Percentiles rank a stretch among this genome's conserved stretches.
These are phyloP conservation scores for Brassica juncea DNA, from an alignment of 345 rosid species.

Conservation along the genomic window DNA sequence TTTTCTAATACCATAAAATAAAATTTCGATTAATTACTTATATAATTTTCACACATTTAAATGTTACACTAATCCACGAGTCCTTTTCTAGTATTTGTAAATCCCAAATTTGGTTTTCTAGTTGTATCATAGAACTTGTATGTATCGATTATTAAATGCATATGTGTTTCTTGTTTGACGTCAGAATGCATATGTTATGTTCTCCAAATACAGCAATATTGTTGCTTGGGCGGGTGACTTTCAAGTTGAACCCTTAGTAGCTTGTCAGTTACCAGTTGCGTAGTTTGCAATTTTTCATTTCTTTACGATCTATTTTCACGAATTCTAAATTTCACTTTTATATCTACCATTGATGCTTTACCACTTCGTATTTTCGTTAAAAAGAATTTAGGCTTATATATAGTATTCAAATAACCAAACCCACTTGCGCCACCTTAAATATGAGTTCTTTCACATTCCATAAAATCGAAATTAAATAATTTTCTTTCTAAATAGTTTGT, in stretches of 20 bases:
- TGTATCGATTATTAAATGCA: neutral
- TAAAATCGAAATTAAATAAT: neutral
- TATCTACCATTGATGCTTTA: neutral
- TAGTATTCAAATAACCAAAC: neutral
- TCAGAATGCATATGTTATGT: neutral
- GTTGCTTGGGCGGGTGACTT: conserved; percentile 25
- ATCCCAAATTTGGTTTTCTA: neutral
- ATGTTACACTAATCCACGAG: neutral
- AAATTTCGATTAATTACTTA: neutral
- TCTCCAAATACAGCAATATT: conserved; percentile 4
- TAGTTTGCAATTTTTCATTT: conserved; percentile 25
- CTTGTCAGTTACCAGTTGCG: conserved; percentile 30
- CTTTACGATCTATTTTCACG: conserved; percentile 8
- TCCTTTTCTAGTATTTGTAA: neutral
- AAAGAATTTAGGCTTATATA: neutral
- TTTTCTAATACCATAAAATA: neutral
- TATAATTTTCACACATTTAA: neutral
- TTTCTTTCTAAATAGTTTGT: neutral
- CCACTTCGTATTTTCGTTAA: neutral
- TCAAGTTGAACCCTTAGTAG: conserved; percentile 19
- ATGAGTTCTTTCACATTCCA: neutral
- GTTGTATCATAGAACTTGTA: neutral
- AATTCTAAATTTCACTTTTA: neutral
- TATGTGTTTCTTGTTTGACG: neutral
- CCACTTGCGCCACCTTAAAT: neutral